phyloP scores from a whole-genome alignment of 805 yeast genomes.

The Debaryomyces tyrocola region DNA sequence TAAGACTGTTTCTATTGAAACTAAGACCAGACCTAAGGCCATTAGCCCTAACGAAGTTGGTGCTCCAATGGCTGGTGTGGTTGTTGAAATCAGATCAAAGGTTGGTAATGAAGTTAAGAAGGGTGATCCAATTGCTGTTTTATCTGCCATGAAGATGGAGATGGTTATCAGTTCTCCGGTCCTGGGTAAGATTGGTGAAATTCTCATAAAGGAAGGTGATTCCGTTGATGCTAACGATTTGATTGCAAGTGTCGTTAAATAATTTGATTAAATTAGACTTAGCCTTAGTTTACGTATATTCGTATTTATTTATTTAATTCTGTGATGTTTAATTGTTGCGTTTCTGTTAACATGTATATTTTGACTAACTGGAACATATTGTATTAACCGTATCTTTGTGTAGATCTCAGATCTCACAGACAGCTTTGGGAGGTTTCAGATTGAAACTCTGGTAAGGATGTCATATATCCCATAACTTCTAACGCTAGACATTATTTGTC shows the following conservation, averaged over 20 bases:
- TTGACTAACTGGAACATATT: too few relatives aligned
- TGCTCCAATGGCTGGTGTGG: constrained; percentile 99
- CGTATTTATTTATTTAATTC: too few relatives aligned
- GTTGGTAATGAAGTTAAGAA: constrained; percentile 87
- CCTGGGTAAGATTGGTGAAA: constrained; percentile 77
- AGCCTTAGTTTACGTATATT: too few relatives aligned
- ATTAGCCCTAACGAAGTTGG: constrained; percentile 92
- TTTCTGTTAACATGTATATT: too few relatives aligned
- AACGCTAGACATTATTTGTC: too few relatives aligned
- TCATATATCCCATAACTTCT: too few relatives aligned
- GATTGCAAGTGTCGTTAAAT: constrained; percentile 44
- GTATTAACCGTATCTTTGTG: too few relatives aligned
- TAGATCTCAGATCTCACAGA: too few relatives aligned
- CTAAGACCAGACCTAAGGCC: constrained; percentile 87
- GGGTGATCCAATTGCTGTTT: constrained; percentile 92
- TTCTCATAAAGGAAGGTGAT: constrained; percentile 84
- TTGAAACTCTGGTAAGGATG: too few relatives aligned
- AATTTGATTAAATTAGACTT: neutral
- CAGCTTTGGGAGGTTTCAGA: too few relatives aligned
- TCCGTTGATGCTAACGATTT: constrained; percentile 94
- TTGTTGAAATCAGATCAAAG: constrained; percentile 90
- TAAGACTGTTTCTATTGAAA: constrained; percentile 81
- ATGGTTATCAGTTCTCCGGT: constrained; percentile 95
- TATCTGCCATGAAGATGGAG: constrained; percentile 99
- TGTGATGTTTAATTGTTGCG: too few relatives aligned